phyloP scores from a whole-genome alignment of 225 moss, liverwort and hornwort species.

The Sphagnum contortum region DNA sequence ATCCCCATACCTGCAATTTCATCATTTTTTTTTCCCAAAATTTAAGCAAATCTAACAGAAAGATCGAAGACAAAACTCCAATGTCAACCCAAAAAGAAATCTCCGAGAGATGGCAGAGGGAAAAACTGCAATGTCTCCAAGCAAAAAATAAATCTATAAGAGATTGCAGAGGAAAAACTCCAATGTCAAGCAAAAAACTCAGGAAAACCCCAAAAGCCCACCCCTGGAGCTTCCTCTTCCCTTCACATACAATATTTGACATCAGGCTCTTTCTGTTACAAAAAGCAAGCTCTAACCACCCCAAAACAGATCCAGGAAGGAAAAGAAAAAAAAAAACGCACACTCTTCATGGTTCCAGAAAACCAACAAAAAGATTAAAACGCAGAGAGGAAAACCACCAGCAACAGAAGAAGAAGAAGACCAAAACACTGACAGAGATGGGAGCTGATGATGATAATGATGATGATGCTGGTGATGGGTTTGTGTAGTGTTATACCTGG shows the following conservation, averaged over 20 bases:
- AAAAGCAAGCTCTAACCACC: background rate
- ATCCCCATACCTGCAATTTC: conserved; percentile 45
- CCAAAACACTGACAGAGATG: background rate
- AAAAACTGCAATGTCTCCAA: background rate
- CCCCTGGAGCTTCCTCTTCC: too few species aligned
- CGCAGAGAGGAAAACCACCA: too few species aligned
- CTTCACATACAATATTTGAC: too few species aligned
- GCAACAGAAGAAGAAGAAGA: background rate
- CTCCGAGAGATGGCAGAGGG: background rate
- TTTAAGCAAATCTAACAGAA: too few species aligned
- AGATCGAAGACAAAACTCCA: background rate
- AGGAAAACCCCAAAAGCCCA: too few species aligned
- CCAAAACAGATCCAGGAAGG: background rate
- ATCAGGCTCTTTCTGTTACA: too few species aligned
- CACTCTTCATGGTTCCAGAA: background rate
- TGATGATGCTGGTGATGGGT: background rate
- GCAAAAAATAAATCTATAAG: background rate
- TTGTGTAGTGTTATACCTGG: conserved; percentile 10
- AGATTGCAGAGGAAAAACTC: background rate
- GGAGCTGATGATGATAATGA: background rate
- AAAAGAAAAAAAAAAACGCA: background rate
- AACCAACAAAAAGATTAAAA: too few species aligned
- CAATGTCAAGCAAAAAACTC: background rate
- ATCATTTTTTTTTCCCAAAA: background rate
- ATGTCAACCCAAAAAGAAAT: background rate